phyloP scores from a whole-genome alignment of 164 flowering plant species.

The Euptelea pleiosperma region DNA sequence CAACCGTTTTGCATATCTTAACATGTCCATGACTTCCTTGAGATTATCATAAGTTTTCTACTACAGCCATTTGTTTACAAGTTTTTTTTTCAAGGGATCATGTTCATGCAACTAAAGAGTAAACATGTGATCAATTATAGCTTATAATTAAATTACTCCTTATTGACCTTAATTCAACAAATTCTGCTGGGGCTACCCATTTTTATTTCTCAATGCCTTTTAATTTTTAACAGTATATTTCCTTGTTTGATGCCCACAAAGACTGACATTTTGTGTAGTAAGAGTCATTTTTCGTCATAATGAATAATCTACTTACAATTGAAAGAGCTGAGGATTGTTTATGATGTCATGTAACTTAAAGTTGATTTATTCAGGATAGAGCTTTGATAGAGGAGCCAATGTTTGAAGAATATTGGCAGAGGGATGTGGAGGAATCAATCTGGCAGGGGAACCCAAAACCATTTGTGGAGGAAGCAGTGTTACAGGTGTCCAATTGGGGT shows the following conservation, averaged over 20 bases:
- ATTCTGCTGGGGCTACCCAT: background rate
- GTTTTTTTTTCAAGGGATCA: background rate
- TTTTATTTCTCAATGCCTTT: no score
- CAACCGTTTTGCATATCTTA: no score
- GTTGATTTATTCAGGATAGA: constrained; percentile 53
- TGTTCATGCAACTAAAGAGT: background rate
- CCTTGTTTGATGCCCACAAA: no score
- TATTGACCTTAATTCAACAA: background rate
- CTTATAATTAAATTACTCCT: background rate
- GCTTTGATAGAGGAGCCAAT: constrained; percentile 39
- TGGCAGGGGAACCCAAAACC: constrained; percentile 75
- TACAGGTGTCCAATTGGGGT: constrained; percentile 90
- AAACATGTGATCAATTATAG: no score
- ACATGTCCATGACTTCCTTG: no score
- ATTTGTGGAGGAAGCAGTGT: constrained; percentile 77
- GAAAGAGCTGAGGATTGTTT: constrained; percentile 1
- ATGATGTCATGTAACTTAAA: background rate
- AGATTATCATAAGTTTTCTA: no score
- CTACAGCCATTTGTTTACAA: background rate
- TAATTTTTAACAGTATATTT: no score
- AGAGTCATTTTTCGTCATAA: no score
- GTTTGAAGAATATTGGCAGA: constrained; percentile 73
- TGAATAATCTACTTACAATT: background rate
- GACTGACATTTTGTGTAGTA: no score
- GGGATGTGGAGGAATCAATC: constrained; percentile 85